Percentiles rank a stretch among this genome's conserved stretches.
phyloP scores from a whole-genome alignment of 2,329 filamentous ascomycete genomes.

The Polychaeton citri region DNA sequence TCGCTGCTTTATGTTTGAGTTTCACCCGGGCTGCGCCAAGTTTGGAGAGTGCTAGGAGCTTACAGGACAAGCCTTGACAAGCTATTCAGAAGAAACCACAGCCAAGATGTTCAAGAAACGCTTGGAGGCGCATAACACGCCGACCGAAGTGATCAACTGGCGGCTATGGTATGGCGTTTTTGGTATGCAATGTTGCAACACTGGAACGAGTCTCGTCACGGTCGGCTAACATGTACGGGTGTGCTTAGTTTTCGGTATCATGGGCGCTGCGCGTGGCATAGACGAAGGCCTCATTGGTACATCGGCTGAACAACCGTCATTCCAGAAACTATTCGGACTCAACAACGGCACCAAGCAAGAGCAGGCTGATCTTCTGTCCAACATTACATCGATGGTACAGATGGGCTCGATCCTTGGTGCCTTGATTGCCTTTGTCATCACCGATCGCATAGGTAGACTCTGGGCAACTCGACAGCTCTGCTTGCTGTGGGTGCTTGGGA shows the following conservation, averaged over 20 bases:
- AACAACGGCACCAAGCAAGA: constrained; percentile 38
- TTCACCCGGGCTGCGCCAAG: too few relatives aligned
- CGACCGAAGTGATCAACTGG: constrained; percentile 63
- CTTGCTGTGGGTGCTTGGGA: constrained; percentile 15
- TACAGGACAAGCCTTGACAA: too few relatives aligned
- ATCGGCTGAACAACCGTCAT: constrained; percentile 47
- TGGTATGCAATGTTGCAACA: constrained; percentile 16
- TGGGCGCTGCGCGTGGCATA: constrained; percentile 65
- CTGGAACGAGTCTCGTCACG: too few relatives aligned
- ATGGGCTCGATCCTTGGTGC: constrained; percentile 62
- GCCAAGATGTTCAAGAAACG: constrained; percentile 25
- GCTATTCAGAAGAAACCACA: too few relatives aligned
- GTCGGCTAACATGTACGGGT: too few relatives aligned
- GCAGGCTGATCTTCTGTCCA: constrained; percentile 47
- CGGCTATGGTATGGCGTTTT: constrained; percentile 63
- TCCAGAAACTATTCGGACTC: constrained; percentile 47
- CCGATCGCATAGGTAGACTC: constrained; percentile 18
- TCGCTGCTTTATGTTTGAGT: too few relatives aligned
- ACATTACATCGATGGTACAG: constrained; percentile 72
- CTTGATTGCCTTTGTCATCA: constrained; percentile 37
- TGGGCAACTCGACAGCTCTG: constrained; percentile 18
- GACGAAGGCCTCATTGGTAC: constrained; percentile 55
- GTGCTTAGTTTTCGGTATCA: constrained; percentile 30
- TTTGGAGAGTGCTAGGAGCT: too few relatives aligned
- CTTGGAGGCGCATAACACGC: constrained; percentile 40